Conservation (phyloP, 1,284 basidiomycete genomes). For the Ceratobasidium papillatum region DNA sequence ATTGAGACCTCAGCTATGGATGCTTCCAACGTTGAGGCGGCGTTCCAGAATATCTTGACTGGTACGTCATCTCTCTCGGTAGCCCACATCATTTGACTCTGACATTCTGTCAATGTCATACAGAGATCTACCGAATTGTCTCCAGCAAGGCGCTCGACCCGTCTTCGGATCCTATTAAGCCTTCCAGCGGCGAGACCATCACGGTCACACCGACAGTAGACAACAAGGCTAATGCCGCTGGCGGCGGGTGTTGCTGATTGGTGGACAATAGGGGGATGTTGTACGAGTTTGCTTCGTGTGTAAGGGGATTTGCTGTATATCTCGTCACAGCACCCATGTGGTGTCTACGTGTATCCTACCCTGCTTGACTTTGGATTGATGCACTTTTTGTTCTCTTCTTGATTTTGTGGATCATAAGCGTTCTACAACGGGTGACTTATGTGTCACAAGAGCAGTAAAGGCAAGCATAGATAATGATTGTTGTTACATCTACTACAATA, state of each 20-base stretch:
- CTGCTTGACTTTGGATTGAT: constrained; percentile 24
- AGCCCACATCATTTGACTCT: background rate
- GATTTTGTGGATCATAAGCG: background rate
- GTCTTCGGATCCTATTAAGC: constrained; percentile 72
- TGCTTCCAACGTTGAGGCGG: constrained; percentile 96
- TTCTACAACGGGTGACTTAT: background rate
- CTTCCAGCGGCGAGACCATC: constrained; percentile 75
- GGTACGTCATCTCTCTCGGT: constrained; percentile 61
- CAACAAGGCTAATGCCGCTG: constrained; percentile 42
- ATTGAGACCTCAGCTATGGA: constrained; percentile 99
- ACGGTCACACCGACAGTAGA: constrained; percentile 71
- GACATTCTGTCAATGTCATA: constrained; percentile 21
- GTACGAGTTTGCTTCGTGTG: constrained; percentile 6
- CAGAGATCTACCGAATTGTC: constrained; percentile 95
- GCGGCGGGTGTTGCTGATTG: constrained; percentile 34
- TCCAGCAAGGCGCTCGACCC: constrained; percentile 90
- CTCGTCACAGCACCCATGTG: constrained; percentile 18
- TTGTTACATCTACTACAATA: constrained; percentile 23
- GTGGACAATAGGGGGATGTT: constrained; percentile 1
- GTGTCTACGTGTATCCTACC: constrained; percentile 38
- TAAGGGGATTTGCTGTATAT: constrained; percentile 37
- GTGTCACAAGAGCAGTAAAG: background rate
- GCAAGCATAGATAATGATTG: constrained; percentile 28
- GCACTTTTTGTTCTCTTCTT: constrained; percentile 26
- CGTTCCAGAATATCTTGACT: constrained; percentile 97